Evolutionary conservation across 1,139 yeast species (phyloP), one percentile per base, ranked within the genome.

Genomic region (Nakaseomyces bracarensis): DNA sequence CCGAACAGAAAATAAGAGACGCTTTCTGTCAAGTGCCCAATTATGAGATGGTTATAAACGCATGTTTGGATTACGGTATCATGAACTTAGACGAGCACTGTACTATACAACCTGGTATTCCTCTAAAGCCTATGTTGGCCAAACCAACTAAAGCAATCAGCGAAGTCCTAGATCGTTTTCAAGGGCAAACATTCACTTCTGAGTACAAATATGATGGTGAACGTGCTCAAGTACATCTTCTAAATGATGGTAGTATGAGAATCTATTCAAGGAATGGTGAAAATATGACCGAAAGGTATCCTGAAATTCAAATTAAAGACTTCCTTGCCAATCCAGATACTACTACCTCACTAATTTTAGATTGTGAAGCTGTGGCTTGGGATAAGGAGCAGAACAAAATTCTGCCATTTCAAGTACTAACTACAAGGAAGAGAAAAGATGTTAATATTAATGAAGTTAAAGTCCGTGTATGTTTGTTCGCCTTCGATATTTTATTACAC

Each of bases 301-400:
- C 99, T 0, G 99, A 91, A 61, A 74, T 91, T 48, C 77, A 82
- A 39, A 72, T 85, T 18, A 74, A 75, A 29, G 81, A 79, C 39
- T 76, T 86, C 48, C 63, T 79, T 38, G 65, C 64, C 20, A 65
- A 71, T 14, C 57, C 59, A 6, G 49, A 44, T 10, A 43, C 51
- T 1, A 65, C 67, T 2, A 67, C 69, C 39, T 76, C 79, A 1
- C 61, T 89, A 63, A 86, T 91, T 45, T 63, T 91, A 44, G 99
- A 91, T 60, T 85, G 96, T 64, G 99, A 91, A 63, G 96, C 96
- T 4, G 98, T 93, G n/a, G 99, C 98, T 0, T 91, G 96, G 95
- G 96, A 91, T 61, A 69, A 81, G 46, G 79, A 70, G 38, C 70
- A 72, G 16, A 64, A 77, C 22, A 84, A 82, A 59, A 89, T 93